Percentiles rank a stretch among this genome's conserved stretches.
These are phyloP conservation scores for Elaeis guineensis DNA, from an alignment of 176 grass and related monocot species.

Conservation along the genomic window DNA sequence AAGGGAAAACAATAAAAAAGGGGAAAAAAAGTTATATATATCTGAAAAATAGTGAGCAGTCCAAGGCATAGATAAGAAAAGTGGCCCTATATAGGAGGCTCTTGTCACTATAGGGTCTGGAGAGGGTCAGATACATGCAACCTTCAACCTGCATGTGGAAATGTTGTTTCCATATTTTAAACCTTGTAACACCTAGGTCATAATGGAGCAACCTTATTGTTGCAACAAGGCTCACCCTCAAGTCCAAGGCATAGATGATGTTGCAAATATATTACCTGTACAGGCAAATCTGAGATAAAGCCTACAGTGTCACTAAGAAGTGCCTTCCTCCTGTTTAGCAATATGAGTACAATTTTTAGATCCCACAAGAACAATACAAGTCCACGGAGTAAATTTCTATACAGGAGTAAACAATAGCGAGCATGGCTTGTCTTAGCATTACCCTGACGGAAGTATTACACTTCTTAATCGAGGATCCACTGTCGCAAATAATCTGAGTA, in stretches of 20 bases:
- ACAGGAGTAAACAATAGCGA: too few species aligned
- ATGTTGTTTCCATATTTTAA: too few species aligned
- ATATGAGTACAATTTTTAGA: constrained; percentile 9
- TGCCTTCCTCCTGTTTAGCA: constrained; percentile 54
- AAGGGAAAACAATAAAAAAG: constrained; percentile 12
- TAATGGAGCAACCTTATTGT: too few species aligned
- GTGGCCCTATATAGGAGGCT: too few species aligned
- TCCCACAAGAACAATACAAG: too few species aligned
- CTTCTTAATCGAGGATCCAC: constrained; percentile 88
- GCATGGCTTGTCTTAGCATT: constrained; percentile 10
- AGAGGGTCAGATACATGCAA: too few species aligned
- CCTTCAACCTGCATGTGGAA: too few species aligned
- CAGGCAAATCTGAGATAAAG: constrained; percentile 94
- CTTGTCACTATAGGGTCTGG: too few species aligned
- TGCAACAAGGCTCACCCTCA: not conserved
- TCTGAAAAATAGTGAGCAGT: not conserved
- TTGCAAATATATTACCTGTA: constrained; percentile 53
- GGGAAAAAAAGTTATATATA: not conserved
- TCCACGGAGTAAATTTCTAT: too few species aligned
- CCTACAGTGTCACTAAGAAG: constrained; percentile 95
- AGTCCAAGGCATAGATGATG: not conserved
- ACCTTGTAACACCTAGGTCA: too few species aligned
- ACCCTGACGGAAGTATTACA: constrained; percentile 96
- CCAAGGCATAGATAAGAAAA: not conserved
- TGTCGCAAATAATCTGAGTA: constrained; percentile 81